Base-by-base conservation (phyloP, 768 basidiomycete genomes). In the Steccherinum ochraceum region DNA sequence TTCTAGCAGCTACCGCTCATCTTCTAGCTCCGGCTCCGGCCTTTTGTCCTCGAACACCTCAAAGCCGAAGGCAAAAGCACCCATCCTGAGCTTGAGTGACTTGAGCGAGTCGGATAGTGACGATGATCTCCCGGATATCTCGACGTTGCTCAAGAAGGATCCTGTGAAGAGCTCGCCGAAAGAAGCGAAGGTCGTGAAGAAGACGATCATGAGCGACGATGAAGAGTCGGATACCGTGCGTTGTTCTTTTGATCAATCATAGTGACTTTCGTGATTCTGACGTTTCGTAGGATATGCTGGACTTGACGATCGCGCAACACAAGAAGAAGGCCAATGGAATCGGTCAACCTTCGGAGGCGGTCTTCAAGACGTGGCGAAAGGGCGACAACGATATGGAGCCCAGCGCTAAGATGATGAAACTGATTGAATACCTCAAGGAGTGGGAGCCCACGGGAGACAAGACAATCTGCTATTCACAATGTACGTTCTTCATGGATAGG, bases 381-480 rank as follows among this genome's bases (percentile, higher is more conserved):
- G 81, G 78, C 21, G 81, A 81, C 55, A 76, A 79, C 52, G 76
- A 81, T 61, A 60, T 85, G 53, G 81, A 84, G 61, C 73, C 83
- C 5, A 84, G 81, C 61, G 71, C 83, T 7, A 87, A 86, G 72
- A 87, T 87, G 84, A 45, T 76, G 20, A 72, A 72, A 24, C 63
- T 84, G 58, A 64, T 88, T 18, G 63, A 72, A 1, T 68, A 78
- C 43, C 67, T 91, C 56, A 75, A 79, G 57, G 70, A 81, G 50
- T 81, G 79, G 78, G 79, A 81, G 12, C 54, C 58, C 7, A 72
- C 70, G 3, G 83, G 81, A 0, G 85, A 87, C 61, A 87, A 87
- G 71, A 79, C 78, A 3, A 86, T 87, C 26, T 72, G 76, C 40
- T 87, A 81, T 64, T 84, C 83, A 4, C 85, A 87, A 62, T 87